These are phyloP conservation scores for Neurospora discreta DNA, from an alignment of 495 filamentous ascomycete species.

Conservation along the genomic window DNA sequence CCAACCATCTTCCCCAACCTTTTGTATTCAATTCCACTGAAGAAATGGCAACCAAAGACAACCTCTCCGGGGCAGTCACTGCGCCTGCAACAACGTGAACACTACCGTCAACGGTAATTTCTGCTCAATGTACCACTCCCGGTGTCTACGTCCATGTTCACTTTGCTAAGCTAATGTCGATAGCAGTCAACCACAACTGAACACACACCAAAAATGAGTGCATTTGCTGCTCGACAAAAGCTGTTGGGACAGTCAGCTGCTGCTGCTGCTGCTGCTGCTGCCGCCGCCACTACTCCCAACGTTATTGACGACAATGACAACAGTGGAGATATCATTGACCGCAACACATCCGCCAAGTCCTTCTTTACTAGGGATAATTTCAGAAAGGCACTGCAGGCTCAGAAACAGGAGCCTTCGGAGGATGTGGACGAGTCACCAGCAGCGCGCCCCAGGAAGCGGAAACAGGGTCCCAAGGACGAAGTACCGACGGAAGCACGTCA, in stretches of 20 bases:
- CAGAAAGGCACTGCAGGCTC: neutral
- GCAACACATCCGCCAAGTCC: neutral
- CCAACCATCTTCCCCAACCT: neutral
- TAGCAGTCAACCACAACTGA: neutral
- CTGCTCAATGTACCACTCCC: neutral
- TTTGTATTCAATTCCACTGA: neutral
- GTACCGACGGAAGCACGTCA: conserved; percentile 15
- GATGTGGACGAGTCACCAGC: neutral
- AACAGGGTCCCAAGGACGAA: conserved; percentile 20
- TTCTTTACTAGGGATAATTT: neutral
- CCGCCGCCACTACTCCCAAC: neutral
- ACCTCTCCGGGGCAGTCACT: neutral
- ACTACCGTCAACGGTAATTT: neutral
- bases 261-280: neutral
- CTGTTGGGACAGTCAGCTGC: conserved; percentile 14
- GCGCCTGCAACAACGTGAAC: neutral
- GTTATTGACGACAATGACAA: conserved; percentile 3
- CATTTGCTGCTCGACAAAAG: conserved; percentile 38
- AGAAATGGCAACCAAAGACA: neutral
- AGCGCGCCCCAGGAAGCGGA: neutral
- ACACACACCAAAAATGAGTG: conserved; percentile 30
- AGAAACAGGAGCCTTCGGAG: neutral
- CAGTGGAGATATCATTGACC: neutral
- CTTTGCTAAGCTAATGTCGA: neutral
- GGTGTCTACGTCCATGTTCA: neutral